phyloP scores from a whole-genome alignment of 2,329 filamentous ascomycete genomes.

The Aspergillus udagawae region DNA sequence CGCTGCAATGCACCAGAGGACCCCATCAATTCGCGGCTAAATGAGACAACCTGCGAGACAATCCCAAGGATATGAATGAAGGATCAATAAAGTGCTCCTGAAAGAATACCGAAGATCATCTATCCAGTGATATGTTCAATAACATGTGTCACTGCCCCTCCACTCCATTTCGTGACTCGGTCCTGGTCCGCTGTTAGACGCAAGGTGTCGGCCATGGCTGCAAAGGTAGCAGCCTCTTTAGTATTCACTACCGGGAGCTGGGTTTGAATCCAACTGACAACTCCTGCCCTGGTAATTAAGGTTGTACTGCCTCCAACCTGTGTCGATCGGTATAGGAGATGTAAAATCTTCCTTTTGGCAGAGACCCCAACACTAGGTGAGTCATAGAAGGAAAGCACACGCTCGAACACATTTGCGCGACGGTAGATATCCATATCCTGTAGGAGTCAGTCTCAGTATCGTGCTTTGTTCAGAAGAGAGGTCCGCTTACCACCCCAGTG shows the following conservation, averaged over 20 bases:
- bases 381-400: conserved; percentile 64
- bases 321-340: conserved; percentile 62
- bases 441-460: conserved; percentile 13
- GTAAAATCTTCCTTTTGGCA: conserved; percentile 60
- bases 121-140: conserved; percentile 23
- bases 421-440: conserved; percentile 49
- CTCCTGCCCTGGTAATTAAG: conserved; percentile 71
- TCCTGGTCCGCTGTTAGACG: conserved; percentile 64
- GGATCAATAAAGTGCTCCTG: not conserved
- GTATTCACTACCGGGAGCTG: conserved; percentile 52
- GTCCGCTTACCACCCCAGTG: conserved; percentile 49
- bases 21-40: no score
- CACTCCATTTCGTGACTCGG: conserved; percentile 65
- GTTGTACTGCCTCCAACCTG: conserved; percentile 71
- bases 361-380: conserved; percentile 61
- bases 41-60: not conserved
- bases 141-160: conserved; percentile 39
- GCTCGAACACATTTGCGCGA: conserved; percentile 66
- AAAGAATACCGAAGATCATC: not conserved
- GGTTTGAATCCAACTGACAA: conserved; percentile 70
- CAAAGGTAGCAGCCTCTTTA: conserved; percentile 37
- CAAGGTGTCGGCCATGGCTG: conserved; percentile 56
- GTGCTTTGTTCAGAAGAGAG: not conserved
- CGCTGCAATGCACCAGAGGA: no score
- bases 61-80: not conserved